Conservation (phyloP, 345 rosid species). For the Citrus inodora region DNA sequence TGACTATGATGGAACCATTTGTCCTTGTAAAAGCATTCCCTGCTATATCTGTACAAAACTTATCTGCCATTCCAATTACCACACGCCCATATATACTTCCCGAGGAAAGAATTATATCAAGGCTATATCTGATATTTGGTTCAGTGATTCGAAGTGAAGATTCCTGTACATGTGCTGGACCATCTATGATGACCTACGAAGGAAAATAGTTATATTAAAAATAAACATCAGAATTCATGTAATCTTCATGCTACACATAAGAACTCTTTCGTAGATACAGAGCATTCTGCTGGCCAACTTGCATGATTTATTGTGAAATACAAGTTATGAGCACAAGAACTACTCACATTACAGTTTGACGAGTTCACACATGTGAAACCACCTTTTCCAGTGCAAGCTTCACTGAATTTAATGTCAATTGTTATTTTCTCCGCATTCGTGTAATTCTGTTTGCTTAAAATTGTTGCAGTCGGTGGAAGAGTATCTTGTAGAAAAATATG, state of each 20-base stretch:
- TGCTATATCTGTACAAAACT: slow-evolving; percentile 40
- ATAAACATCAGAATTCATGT: background rate
- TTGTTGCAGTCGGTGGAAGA: slow-evolving; percentile 44
- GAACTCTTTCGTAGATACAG: background rate
- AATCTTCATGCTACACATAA: background rate
- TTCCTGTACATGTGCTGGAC: slow-evolving; percentile 35
- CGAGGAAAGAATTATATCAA: slow-evolving; percentile 25
- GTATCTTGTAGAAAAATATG: slow-evolving; percentile 28
- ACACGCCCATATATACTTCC: slow-evolving; percentile 26
- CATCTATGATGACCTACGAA: slow-evolving; percentile 35
- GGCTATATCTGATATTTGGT: slow-evolving; percentile 31
- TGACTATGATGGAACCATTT: slow-evolving; percentile 29
- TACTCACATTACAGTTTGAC: slow-evolving; percentile 48
- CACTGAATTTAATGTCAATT: slow-evolving; percentile 40
- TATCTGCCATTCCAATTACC: slow-evolving; percentile 35
- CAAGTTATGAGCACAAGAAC: background rate
- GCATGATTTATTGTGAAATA: background rate
- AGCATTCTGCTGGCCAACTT: background rate
- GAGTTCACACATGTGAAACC: slow-evolving; percentile 52
- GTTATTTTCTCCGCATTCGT: slow-evolving; percentile 36
- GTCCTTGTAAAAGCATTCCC: slow-evolving; percentile 46
- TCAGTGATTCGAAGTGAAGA: slow-evolving; percentile 29
- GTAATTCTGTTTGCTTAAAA: slow-evolving; percentile 37
- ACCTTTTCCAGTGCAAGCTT: slow-evolving; percentile 43
- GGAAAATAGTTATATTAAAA: background rate